Conservation (phyloP, 2,329 filamentous ascomycete genomes). For the Daldinia sp. region DNA sequence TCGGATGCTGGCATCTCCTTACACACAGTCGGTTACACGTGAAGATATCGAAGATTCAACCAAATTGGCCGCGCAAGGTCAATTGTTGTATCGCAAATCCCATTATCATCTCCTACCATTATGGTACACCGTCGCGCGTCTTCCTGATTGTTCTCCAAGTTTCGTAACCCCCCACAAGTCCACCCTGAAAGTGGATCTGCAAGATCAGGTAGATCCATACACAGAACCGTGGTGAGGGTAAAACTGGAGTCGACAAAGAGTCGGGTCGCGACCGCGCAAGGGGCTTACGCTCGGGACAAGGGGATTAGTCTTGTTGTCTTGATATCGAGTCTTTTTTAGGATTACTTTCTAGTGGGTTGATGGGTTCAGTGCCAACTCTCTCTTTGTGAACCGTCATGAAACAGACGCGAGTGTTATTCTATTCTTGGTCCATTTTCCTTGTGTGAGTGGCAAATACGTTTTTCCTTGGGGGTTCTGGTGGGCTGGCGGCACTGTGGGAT, state of each 20-base stretch:
- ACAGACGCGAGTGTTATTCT: constrained; percentile 9
- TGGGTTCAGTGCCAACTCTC: constrained; percentile 15
- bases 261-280: constrained; percentile 26
- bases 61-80: constrained; percentile 22
- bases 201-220: constrained; percentile 27
- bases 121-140: constrained; percentile 17
- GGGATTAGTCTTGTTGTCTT: constrained; percentile 2
- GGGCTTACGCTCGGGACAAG: not conserved
- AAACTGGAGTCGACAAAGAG: constrained; percentile 31
- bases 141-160: constrained; percentile 22
- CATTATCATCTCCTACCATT: constrained; percentile 6
- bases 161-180: constrained; percentile 9
- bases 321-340: not conserved
- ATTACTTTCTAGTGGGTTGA: no score
- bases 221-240: constrained; percentile 24
- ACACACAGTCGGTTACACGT: constrained; percentile 13
- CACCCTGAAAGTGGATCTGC: constrained; percentile 18
- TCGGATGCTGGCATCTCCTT: constrained; percentile 16
- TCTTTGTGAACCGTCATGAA: constrained; percentile 23
- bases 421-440: constrained; percentile 16
- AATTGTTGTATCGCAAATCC: constrained; percentile 10
- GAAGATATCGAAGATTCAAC: constrained; percentile 22
- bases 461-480: constrained; percentile 7
- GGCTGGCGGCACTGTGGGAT: constrained; percentile 12
- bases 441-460: constrained; percentile 25